Evolutionary conservation across 768 basidiomycete species (phyloP).

Genomic region (Termitomyces sp.): DNA sequence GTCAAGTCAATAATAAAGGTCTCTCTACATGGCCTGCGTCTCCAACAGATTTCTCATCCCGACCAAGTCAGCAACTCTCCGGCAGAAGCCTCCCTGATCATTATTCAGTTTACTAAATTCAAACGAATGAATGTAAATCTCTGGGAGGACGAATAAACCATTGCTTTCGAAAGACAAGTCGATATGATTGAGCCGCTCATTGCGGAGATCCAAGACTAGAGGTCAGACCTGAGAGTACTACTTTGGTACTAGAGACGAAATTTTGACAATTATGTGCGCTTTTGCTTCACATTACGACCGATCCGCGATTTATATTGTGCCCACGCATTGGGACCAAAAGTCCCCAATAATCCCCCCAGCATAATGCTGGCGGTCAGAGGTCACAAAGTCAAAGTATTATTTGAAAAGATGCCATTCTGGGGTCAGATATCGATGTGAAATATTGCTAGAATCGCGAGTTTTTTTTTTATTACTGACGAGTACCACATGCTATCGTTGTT

Average conservation of each 20-base stretch:
- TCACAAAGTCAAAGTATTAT: slow-evolving; percentile 9
- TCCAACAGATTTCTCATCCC: slow-evolving; percentile 6
- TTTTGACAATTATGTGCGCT: slow-evolving; percentile 4
- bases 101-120: neutral
- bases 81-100: slow-evolving; percentile 4
- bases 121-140: neutral
- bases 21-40: slow-evolving; percentile 4
- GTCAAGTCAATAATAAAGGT: slow-evolving; percentile 9
- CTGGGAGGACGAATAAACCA: neutral
- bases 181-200: neutral
- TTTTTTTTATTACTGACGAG: neutral
- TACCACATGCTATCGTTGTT: neutral
- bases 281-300: slow-evolving; percentile 5
- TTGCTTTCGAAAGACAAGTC: neutral
- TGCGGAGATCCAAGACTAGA: neutral
- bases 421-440: neutral
- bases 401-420: slow-evolving; percentile 6
- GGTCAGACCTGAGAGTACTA: neutral
- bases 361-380: slow-evolving; percentile 12
- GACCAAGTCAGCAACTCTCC: neutral
- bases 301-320: slow-evolving; percentile 1
- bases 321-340: neutral
- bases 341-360: slow-evolving; percentile 2
- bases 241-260: slow-evolving; percentile 7
- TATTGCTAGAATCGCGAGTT: too few species aligned